Evolutionary conservation across 106 monocot species (phyloP).

Genomic region (Platanthera guangdongensis): DNA sequence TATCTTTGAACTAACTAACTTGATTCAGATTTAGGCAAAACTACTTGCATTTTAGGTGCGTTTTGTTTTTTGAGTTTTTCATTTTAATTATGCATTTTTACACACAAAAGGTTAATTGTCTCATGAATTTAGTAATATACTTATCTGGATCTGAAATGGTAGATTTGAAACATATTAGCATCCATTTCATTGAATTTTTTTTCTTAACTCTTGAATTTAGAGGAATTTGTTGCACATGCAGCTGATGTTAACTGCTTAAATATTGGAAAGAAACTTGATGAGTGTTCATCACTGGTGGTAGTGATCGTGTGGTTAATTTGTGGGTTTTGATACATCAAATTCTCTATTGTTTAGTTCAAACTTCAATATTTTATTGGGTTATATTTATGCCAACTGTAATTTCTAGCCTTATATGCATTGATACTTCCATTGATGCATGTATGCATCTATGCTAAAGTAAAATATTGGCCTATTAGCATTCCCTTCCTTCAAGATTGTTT

Average conservation of each 20-base stretch:
- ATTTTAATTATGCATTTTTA: neutral
- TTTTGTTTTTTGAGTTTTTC: neutral
- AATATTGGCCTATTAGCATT: neutral
- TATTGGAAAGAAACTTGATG: too few relatives aligned
- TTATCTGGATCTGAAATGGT: neutral
- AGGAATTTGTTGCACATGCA: too few relatives aligned
- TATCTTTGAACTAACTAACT: neutral
- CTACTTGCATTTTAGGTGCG: neutral
- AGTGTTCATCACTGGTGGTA: too few relatives aligned
- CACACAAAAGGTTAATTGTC: neutral
- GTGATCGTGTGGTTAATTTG: too few relatives aligned
- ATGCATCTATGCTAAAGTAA: neutral
- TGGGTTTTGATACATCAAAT: too few relatives aligned
- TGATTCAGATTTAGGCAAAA: neutral
- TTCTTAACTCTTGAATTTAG: too few relatives aligned
- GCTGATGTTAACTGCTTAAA: too few relatives aligned
- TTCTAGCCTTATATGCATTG: neutral
- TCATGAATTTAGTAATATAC: neutral
- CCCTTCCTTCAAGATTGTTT: too few relatives aligned
- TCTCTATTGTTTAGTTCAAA: too few relatives aligned
- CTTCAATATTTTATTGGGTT: too few relatives aligned
- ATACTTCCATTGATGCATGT: neutral
- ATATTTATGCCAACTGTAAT: slow-evolving; percentile 46
- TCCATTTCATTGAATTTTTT: too few relatives aligned
- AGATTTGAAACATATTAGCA: too few relatives aligned